Evolutionary conservation across 1,139 yeast species (phyloP).

Genomic region (Kodamaea sp.): DNA sequence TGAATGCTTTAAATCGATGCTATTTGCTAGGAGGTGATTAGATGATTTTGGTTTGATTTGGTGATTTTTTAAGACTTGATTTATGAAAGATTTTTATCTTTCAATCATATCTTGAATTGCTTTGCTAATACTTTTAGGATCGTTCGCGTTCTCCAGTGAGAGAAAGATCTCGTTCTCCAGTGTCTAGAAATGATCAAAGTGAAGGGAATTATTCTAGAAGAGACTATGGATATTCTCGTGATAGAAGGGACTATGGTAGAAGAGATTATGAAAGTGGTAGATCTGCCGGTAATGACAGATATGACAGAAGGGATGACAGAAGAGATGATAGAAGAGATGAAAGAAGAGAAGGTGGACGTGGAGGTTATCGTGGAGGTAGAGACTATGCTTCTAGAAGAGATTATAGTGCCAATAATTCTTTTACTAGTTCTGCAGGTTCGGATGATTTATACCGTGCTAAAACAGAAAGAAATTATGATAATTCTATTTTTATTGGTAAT

Average conservation of each 20-base stretch:
- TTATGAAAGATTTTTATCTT: too few relatives aligned
- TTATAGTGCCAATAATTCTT: slow-evolving; percentile 13
- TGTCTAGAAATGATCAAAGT: slow-evolving; percentile 14
- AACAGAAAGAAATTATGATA: slow-evolving; percentile 63
- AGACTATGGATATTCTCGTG: slow-evolving; percentile 25
- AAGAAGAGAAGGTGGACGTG: slow-evolving; percentile 9
- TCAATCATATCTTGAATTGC: background rate
- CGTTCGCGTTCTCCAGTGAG: slow-evolving; percentile 48
- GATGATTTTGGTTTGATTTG: too few relatives aligned
- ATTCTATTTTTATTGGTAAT: slow-evolving; percentile 71
- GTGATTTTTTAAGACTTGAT: too few relatives aligned
- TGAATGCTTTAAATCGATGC: too few relatives aligned
- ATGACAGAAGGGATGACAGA: slow-evolving; percentile 5
- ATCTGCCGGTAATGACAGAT: slow-evolving; percentile 13
- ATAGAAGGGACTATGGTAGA: slow-evolving; percentile 19
- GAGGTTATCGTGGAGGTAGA: slow-evolving; percentile 20
- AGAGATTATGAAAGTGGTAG: slow-evolving; percentile 21
- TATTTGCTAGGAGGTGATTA: too few relatives aligned
- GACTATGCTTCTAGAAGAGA: slow-evolving; percentile 24
- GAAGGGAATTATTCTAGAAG: slow-evolving; percentile 20
- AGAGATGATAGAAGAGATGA: slow-evolving; percentile 22
- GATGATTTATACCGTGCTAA: slow-evolving; percentile 34
- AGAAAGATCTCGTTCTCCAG: slow-evolving; percentile 35
- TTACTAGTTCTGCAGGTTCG: slow-evolving; percentile 19
- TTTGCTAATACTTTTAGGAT: slow-evolving; percentile 29